A percentile compares a stretch with the other conserved stretches of the same genome.
Conservation (phyloP, 768 basidiomycete genomes). For the Boletus bicolor region DNA sequence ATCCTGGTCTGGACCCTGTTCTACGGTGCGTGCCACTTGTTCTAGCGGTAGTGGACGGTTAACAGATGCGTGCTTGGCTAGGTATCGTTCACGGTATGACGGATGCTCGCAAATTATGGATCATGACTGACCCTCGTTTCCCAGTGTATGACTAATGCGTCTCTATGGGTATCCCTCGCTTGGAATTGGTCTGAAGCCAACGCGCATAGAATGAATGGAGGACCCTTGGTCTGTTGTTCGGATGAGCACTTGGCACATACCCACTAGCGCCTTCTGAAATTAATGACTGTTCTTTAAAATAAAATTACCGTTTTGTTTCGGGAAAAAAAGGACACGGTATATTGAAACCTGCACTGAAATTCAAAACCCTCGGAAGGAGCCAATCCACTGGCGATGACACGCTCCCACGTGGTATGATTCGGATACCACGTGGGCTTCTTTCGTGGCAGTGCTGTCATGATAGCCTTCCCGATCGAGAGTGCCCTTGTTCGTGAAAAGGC, state of each 20-base stretch:
- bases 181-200: neutral
- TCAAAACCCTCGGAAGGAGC: slow-evolving; percentile 9
- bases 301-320: neutral
- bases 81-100: slow-evolving; percentile 50
- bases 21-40: slow-evolving; percentile 58
- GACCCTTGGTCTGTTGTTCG: neutral
- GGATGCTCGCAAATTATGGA: neutral
- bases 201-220: too few relatives aligned
- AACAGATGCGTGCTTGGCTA: slow-evolving; percentile 13
- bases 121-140: slow-evolving; percentile 16
- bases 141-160: slow-evolving; percentile 40
- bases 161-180: neutral
- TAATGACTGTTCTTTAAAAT: neutral
- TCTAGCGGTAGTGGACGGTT: neutral
- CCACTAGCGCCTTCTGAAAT: neutral
- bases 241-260: neutral
- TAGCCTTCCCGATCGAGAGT: slow-evolving; percentile 38
- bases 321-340: neutral
- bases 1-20: slow-evolving; percentile 92
- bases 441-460: slow-evolving; percentile 31
- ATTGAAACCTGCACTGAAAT: slow-evolving; percentile 12
- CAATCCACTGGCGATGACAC: slow-evolving; percentile 13
- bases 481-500: slow-evolving; percentile 41
- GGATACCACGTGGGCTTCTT: slow-evolving; percentile 31
- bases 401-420: slow-evolving; percentile 36